Percentiles rank a stretch among this genome's conserved stretches.
phyloP scores from a whole-genome alignment of 148 eudicot species.

The Talinum fruticosum region DNA sequence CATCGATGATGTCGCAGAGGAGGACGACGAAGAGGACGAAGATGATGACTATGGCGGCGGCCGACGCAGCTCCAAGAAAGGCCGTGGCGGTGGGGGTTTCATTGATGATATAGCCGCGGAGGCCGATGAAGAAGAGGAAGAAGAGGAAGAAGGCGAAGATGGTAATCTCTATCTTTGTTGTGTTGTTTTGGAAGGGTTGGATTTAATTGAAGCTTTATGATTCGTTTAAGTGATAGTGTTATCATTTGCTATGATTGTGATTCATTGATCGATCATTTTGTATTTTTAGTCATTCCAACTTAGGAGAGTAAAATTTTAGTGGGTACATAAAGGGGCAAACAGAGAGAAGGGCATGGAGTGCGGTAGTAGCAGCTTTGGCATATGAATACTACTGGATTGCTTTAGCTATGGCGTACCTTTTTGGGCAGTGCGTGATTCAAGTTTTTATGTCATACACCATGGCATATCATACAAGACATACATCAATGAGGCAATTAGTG shows the following conservation, averaged over 20 bases:
- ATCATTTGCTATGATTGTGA: not conserved
- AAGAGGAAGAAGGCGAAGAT: slow-evolving; percentile 89
- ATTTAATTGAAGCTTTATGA: not conserved
- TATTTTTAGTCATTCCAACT: not conserved
- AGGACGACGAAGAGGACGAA: slow-evolving; percentile 68
- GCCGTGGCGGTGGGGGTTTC: slow-evolving; percentile 33
- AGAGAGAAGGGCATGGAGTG: too few species aligned
- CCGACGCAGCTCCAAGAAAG: slow-evolving; percentile 19
- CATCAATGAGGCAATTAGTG: not conserved
- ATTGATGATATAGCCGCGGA: slow-evolving; percentile 57
- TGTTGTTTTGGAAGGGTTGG: not conserved
- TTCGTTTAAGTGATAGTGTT: not conserved
- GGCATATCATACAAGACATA: not conserved
- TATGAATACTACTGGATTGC: not conserved
- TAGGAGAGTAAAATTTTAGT: too few species aligned
- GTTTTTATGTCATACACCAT: not conserved
- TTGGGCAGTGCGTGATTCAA: not conserved
- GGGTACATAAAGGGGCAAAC: too few species aligned
- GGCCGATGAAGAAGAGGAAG: slow-evolving; percentile 80
- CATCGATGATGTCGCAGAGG: slow-evolving; percentile 72
- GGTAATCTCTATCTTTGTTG: slow-evolving; percentile 35
- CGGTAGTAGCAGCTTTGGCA: too few species aligned
- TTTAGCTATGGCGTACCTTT: not conserved
- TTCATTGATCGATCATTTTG: not conserved
- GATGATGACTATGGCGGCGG: slow-evolving; percentile 37